These are phyloP conservation scores for Mycena sp. DNA, from an alignment of 1,284 basidiomycete species.

Conservation along the genomic window DNA sequence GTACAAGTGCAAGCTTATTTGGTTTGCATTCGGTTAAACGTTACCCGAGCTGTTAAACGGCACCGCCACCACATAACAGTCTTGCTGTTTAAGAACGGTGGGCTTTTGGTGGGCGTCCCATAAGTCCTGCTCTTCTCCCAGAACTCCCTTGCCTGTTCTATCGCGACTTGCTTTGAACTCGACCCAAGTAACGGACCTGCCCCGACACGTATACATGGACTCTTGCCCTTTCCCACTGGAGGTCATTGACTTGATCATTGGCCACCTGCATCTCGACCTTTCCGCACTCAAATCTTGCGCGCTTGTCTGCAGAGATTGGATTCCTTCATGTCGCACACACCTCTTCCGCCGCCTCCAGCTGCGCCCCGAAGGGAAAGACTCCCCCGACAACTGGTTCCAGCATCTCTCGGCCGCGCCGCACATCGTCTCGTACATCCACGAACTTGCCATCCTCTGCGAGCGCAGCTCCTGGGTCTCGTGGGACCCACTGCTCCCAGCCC, in stretches of 20 bases:
- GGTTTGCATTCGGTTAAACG: too few species aligned
- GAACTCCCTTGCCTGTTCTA: too few species aligned
- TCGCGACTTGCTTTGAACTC: too few species aligned
- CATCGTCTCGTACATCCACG: constrained; percentile 4
- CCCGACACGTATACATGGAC: constrained; percentile 18
- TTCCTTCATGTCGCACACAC: constrained; percentile 36
- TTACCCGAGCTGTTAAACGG: too few species aligned
- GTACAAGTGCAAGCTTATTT: too few species aligned
- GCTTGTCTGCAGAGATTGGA: constrained; percentile 45
- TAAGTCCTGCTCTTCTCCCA: too few species aligned
- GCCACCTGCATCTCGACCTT: constrained; percentile 31
- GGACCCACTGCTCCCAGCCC: constrained; percentile 12
- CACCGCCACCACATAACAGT: too few species aligned
- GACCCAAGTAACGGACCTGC: too few species aligned
- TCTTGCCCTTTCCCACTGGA: constrained; percentile 22
- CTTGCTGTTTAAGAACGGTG: too few species aligned
- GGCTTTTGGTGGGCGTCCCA: too few species aligned
- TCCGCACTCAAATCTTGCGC: constrained; percentile 39
- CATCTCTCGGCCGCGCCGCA: constrained; percentile 3
- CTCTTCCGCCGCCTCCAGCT: constrained; percentile 20
- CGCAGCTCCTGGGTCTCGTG: constrained; percentile 26
- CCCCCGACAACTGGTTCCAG: constrained; percentile 4
- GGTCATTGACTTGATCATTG: constrained; percentile 28
- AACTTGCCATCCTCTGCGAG: constrained; percentile 14
- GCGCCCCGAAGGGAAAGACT: constrained; percentile 2